phyloP scores from a whole-genome alignment of 768 basidiomycete genomes.

The Macrolepiota albuminosa region DNA sequence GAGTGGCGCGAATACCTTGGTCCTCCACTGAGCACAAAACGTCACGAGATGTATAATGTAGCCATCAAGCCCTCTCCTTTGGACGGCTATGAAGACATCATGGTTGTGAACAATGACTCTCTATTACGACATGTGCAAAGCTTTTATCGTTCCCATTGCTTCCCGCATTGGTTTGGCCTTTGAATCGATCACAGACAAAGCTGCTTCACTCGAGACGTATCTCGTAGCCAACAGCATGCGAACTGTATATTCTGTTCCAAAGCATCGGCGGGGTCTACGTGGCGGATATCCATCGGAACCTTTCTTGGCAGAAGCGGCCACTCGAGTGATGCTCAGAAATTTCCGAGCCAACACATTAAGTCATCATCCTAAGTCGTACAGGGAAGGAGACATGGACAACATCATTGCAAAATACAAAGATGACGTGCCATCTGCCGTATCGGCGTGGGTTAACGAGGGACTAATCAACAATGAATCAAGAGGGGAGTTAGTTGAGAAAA shows the following conservation, averaged over 20 bases:
- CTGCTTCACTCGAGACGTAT: not conserved
- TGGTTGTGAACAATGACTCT: not conserved
- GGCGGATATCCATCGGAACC: slow-evolving; percentile 3
- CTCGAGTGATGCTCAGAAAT: not conserved
- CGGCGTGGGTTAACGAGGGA: not conserved
- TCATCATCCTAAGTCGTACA: no score
- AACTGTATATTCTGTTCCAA: no score
- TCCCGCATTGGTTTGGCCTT: not conserved
- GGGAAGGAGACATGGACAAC: not conserved
- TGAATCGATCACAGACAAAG: not conserved
- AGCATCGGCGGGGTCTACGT: not conserved
- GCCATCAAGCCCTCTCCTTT: not conserved
- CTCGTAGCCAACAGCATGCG: not conserved
- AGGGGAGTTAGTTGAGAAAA: slow-evolving; percentile 1
- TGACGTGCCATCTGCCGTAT: not conserved
- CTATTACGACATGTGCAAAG: slow-evolving; percentile 1
- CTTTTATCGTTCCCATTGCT: not conserved
- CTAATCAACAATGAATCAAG: not conserved
- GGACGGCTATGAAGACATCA: not conserved
- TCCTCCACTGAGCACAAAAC: not conserved
- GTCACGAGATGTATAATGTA: not conserved
- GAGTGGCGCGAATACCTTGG: not conserved
- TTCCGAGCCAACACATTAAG: not conserved
- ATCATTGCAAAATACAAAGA: not conserved
- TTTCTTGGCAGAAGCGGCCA: slow-evolving; percentile 1